Base-by-base conservation (phyloP, 169 alveolate genomes). In the Plasmodium cynomolgi region DNA sequence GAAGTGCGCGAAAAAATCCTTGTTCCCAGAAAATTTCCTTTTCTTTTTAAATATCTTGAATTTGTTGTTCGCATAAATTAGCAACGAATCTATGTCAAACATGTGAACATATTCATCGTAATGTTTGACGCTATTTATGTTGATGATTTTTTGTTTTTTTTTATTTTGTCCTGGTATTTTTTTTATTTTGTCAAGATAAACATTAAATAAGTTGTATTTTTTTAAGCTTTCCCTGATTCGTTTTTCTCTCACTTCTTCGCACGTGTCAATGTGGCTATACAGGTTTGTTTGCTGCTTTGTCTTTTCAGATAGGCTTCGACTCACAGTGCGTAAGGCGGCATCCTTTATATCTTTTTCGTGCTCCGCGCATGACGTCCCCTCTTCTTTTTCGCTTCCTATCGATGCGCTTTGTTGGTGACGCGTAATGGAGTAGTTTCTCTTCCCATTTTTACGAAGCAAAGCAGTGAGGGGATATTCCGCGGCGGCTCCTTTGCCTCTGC, bases 181-280 rank as follows among this genome's bases (percentile, higher is more conserved):
- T 58, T 29, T 80, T 68, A 91, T 91, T 91, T 91, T 91, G 26
- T 91, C 95, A 62, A 91, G 84, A 39, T 91, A 91, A 29, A 91
- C 58, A 62, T 91, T 91, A 56, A 91, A 91, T 29, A 91, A 82
- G 74, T 91, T 91, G 37, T 91, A 91, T n/a, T 83, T 68, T 50
- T 91, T 91, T 44, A 91, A 81, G 29, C 82, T 88, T 58, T 77
- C 94, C 56, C 29, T 88, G 44, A 88, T 56, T 73, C 81, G 47
- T 50, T 41, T 77, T 56, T 34, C 90, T 3, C 31, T 88, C 26
- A 37, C 73, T 20, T 79, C 83, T 62, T 44, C 73, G 23, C 81
- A 37, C n/a, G 31, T 31, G 17, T 83, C 72, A 31, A 17, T 83
- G 75, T 9, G n/a, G 26, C 41, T 68, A 68, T 71, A 6, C 20